Evolutionary conservation across 148 eudicot species (phyloP).

Genomic region (Polygonum maritimum): DNA sequence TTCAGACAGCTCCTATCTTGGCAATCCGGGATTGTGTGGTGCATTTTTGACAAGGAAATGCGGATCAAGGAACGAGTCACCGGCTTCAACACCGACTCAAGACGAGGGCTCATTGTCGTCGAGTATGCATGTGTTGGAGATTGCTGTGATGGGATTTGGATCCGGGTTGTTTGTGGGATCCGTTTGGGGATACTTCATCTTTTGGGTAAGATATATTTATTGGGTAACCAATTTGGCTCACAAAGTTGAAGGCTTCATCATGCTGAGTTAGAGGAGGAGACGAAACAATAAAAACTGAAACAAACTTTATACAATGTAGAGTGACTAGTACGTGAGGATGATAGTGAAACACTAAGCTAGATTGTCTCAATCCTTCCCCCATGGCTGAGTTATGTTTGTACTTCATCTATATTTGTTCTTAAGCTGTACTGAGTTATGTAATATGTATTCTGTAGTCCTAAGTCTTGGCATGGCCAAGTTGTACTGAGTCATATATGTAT

Average conservation of each 20-base stretch:
- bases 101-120: neutral
- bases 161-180: neutral
- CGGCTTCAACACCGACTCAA: neutral
- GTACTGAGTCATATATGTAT: too few relatives aligned
- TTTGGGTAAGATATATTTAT: neutral
- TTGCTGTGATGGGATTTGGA: neutral
- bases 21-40: slow-evolving; percentile 22
- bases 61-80: neutral
- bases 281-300: neutral
- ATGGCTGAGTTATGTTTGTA: too few relatives aligned
- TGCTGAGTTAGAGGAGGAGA: neutral
- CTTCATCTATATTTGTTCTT: too few relatives aligned
- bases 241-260: neutral
- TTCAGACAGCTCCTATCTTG: slow-evolving; percentile 14
- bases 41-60: slow-evolving; percentile 15
- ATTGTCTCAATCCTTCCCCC: too few relatives aligned
- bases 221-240: neutral
- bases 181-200: neutral
- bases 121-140: neutral
- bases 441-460: too few relatives aligned
- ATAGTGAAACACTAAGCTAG: too few relatives aligned
- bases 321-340: too few relatives aligned
- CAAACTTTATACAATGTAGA: too few relatives aligned
- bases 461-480: too few relatives aligned
- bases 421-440: too few relatives aligned